Percentiles rank a stretch among this genome's conserved stretches.
Conservation (phyloP, 129 eudicot genomes). For the Glebionis coronaria region DNA sequence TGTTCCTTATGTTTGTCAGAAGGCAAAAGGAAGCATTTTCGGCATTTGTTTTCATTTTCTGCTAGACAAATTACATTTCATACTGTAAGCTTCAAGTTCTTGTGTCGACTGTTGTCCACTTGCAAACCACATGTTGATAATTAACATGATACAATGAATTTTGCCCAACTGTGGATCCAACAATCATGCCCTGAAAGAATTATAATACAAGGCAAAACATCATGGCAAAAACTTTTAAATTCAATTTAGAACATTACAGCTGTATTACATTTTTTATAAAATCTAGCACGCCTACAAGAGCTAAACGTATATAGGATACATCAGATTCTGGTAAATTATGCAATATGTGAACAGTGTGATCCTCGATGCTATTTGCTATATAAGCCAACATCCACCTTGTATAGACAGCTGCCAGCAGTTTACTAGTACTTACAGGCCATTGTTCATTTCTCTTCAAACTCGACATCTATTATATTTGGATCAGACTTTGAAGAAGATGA, state of each 20-base stretch:
- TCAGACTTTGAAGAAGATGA: slow-evolving; percentile 57
- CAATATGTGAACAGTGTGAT: slow-evolving; percentile 24
- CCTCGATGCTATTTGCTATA: slow-evolving; percentile 17
- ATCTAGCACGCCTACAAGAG: slow-evolving; percentile 20
- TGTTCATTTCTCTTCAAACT: slow-evolving; percentile 84
- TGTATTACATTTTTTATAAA: slow-evolving; percentile 23
- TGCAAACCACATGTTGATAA: too few relatives aligned
- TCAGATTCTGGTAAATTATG: slow-evolving; percentile 2
- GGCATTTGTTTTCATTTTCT: too few relatives aligned
- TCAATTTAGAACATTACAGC: slow-evolving; percentile 8
- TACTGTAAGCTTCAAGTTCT: too few relatives aligned
- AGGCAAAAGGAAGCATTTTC: too few relatives aligned
- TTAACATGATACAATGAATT: background rate
- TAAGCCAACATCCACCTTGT: slow-evolving; percentile 13
- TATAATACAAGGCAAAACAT: slow-evolving; percentile 2
- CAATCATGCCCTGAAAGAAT: background rate
- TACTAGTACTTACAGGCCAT: slow-evolving; percentile 9
- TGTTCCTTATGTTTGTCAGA: too few relatives aligned
- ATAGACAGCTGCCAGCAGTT: background rate
- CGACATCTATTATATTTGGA: slow-evolving; percentile 85
- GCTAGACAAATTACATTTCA: too few relatives aligned
- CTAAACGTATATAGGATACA: slow-evolving; percentile 30
- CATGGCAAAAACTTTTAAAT: slow-evolving; percentile 13
- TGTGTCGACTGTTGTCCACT: too few relatives aligned
- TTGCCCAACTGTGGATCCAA: background rate